Base-by-base conservation (phyloP, 1,139 yeast genomes). In the Suhomyces terraborum region DNA sequence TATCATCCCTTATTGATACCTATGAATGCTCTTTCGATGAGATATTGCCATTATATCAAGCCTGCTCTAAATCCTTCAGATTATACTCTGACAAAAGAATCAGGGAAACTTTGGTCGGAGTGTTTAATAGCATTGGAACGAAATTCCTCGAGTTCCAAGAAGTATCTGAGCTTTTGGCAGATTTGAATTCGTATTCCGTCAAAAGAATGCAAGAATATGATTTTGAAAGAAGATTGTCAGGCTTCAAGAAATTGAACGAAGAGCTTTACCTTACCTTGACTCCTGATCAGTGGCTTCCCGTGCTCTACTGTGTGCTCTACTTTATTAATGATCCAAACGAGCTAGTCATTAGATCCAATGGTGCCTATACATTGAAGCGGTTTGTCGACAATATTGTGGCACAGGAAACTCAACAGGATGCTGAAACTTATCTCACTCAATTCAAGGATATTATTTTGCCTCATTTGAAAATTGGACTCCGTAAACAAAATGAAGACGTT, bases 311-410 rank as follows among this genome's bases (percentile, higher is more conserved):
- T 45, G 74, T 81, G 46, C 69, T 93, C 32, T 89, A 67, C 56
- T 87, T 79, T 58, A 77, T 93, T 44, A 82, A 82, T 45, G 95
- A 88, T 54, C 83, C 81, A 26, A 83, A 80, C 17, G 99, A 93
- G 59, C 70, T 86, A 44, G 84, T 96, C 0, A 67, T 93, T 40
- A 75, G 98, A 61, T 77, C 88, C 0, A 88, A 86, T 56, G 88
- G 96, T 1, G 67, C 88, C 0, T 83, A 77, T 52, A 66, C 83
- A 1, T 61, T 93, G 47, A 75, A 73, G 43, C 71, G 85, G 36
- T 88, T 82, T 56, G 66, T 88, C 37, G 96, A 88, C 52, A 71
- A 78, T 27, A 66, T 70, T 26, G 68, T 80, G 3, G 53, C 51
- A 3, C 65, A 68, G 38, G 51, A 53, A 2, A 44, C 62, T 5